Conservation (phyloP, 2,329 filamentous ascomycete genomes). For the Beauveria medogensis region DNA sequence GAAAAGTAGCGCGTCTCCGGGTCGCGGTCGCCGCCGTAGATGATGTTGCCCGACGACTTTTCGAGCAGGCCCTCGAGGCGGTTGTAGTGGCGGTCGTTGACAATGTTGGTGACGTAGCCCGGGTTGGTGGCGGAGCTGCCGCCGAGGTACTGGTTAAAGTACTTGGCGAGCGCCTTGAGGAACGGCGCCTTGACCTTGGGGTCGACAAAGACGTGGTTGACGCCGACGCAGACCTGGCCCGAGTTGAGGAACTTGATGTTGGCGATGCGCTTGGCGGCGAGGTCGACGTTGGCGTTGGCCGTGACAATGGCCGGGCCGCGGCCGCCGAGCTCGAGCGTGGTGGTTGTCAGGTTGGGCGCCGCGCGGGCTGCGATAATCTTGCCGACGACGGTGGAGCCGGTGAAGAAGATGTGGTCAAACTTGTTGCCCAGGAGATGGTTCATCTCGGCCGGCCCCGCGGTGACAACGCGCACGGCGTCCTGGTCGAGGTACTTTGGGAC, state of each 20-base stretch:
- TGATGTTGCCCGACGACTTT: conserved; percentile 27
- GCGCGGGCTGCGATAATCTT: conserved; percentile 31
- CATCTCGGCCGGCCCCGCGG: conserved; percentile 30
- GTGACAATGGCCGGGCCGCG: conserved; percentile 36
- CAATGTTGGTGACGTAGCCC: conserved; percentile 24
- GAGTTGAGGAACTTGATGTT: conserved; percentile 34
- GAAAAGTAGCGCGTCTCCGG: conserved; percentile 23
- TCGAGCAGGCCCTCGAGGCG: conserved; percentile 29
- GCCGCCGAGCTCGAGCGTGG: conserved; percentile 37
- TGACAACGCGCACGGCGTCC: conserved; percentile 26
- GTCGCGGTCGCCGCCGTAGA: conserved; percentile 26
- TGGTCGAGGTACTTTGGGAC: conserved; percentile 34
- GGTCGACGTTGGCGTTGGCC: conserved; percentile 30
- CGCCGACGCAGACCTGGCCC: conserved; percentile 21
- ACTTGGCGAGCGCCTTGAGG: conserved; percentile 24
- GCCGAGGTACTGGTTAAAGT: conserved; percentile 24
- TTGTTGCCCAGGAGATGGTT: conserved; percentile 26
- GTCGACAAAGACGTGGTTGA: conserved; percentile 38
- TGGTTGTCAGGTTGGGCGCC: conserved; percentile 36
- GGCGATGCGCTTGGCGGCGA: conserved; percentile 35
- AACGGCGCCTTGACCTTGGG: conserved; percentile 30
- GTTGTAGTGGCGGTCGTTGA: conserved; percentile 35
- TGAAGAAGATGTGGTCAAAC: conserved; percentile 40
- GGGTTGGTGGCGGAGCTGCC: conserved; percentile 14
- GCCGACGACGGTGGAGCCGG: conserved; percentile 30